These are phyloP conservation scores for Stephanocyclus meneghinianus DNA, from an alignment of 352 stramenopile genomes.

Conservation along the genomic window DNA sequence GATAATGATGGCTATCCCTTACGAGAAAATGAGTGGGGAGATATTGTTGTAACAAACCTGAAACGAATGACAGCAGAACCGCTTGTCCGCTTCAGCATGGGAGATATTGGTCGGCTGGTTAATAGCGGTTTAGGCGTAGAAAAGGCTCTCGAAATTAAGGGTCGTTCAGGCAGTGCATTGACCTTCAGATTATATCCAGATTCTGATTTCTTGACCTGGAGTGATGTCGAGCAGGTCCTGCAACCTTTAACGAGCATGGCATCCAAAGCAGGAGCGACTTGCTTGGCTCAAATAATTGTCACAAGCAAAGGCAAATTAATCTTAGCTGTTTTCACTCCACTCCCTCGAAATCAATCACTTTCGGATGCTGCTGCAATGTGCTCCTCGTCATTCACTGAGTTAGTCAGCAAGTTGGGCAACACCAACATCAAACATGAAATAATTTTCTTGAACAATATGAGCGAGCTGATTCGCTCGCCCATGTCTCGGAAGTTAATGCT, in stretches of 20 bases:
- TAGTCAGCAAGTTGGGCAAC: neutral
- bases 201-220: neutral
- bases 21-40: neutral
- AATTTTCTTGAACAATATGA: neutral
- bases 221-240: neutral
- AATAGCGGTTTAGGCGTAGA: neutral
- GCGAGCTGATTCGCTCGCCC: neutral
- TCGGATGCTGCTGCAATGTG: neutral
- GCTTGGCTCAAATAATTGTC: slow-evolving; percentile 2
- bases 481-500: neutral
- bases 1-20: neutral
- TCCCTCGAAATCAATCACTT: neutral
- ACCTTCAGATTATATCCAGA: neutral
- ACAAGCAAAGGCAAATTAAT: neutral
- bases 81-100: slow-evolving; percentile 1
- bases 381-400: neutral
- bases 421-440: neutral
- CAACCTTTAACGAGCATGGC: neutral
- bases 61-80: neutral
- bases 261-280: neutral
- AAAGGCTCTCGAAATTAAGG: neutral
- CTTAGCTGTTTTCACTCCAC: slow-evolving; percentile 3
- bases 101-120: neutral
- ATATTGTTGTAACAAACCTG: slow-evolving; percentile 1
- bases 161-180: neutral